These are phyloP conservation scores for Blastobotrys petasosporus DNA, from an alignment of 1,139 yeast species.

Conservation along the genomic window DNA sequence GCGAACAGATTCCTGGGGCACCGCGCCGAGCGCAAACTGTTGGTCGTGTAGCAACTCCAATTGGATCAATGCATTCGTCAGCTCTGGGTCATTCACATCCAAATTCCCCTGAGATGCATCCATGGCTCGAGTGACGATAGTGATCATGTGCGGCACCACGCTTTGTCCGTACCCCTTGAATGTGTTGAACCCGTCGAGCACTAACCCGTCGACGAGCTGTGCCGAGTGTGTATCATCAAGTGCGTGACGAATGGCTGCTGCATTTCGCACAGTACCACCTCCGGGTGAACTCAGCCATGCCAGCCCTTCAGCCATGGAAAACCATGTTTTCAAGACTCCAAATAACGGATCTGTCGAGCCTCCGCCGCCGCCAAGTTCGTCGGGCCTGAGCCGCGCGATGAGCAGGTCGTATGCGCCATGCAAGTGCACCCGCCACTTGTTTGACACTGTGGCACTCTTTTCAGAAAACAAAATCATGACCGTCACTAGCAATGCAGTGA, in stretches of 20 bases:
- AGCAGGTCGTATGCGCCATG: conserved; percentile 24
- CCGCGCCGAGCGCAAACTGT: conserved; percentile 8
- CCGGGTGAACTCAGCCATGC: conserved; percentile 22
- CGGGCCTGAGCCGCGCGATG: conserved; percentile 6
- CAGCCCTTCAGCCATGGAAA: conserved; percentile 18
- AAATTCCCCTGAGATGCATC: conserved; percentile 5
- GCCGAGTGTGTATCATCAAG: conserved; percentile 16
- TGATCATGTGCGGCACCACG: conserved; percentile 15
- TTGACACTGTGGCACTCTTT: conserved; percentile 23
- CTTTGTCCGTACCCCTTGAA: conserved; percentile 17
- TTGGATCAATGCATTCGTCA: conserved; percentile 7
- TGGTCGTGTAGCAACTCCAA: conserved; percentile 13
- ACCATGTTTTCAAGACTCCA: conserved; percentile 17
- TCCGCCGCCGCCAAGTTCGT: conserved; percentile 2
- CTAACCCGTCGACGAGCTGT: conserved; percentile 12
- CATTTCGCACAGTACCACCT: conserved; percentile 17
- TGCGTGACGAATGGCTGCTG: conserved; percentile 5
- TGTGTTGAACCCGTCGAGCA: conserved; percentile 21
- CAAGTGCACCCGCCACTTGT: conserved; percentile 29
- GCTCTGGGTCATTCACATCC: conserved; percentile 5
- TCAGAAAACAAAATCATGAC: conserved; percentile 27
- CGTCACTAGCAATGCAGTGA: conserved; percentile 19
- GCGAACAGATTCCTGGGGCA: conserved; percentile 9
- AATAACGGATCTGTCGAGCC: conserved; percentile 12
- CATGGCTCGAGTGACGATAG: conserved; percentile 11